phyloP scores from a whole-genome alignment of 129 eudicot species.

The Helianthus tuberosus region DNA sequence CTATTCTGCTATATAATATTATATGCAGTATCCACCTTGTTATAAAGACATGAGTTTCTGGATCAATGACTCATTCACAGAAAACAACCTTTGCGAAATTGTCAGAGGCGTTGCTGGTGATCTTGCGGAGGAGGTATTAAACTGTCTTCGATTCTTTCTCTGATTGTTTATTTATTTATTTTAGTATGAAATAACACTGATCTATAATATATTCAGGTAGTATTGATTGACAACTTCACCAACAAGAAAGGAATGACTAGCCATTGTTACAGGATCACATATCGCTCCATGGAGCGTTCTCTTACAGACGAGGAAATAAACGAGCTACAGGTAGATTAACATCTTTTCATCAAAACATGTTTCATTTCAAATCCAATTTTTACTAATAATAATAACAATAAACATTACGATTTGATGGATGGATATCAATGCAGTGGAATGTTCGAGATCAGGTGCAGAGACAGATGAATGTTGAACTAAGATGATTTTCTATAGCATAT shows the following conservation, averaged over 20 bases:
- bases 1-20: not conserved
- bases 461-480: slow-evolving; percentile 71
- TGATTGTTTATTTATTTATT: not conserved
- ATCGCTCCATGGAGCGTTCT: slow-evolving; percentile 92
- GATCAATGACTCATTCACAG: slow-evolving; percentile 89
- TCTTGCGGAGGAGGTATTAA: slow-evolving; percentile 38
- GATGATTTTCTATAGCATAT: slow-evolving; percentile 43
- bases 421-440: slow-evolving; percentile 59
- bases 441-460: slow-evolving; percentile 82
- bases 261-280: slow-evolving; percentile 86
- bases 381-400: not conserved
- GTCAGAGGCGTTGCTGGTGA: slow-evolving; percentile 95
- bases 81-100: slow-evolving; percentile 90
- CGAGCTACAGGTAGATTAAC: slow-evolving; percentile 65
- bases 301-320: slow-evolving; percentile 90
- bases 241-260: slow-evolving; percentile 98
- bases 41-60: slow-evolving; percentile 94
- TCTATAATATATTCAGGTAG: slow-evolving; percentile 41
- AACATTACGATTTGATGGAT: not conserved
- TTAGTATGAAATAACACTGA: not conserved
- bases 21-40: slow-evolving; percentile 87
- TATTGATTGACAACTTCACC: slow-evolving; percentile 79
- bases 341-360: not conserved
- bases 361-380: not conserved
- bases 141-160: not conserved